A percentile compares a stretch with the other conserved stretches of the same genome.
Evolutionary conservation across 306 rosid species (phyloP).

Genomic region (Sphenostylis stenocarpa): DNA sequence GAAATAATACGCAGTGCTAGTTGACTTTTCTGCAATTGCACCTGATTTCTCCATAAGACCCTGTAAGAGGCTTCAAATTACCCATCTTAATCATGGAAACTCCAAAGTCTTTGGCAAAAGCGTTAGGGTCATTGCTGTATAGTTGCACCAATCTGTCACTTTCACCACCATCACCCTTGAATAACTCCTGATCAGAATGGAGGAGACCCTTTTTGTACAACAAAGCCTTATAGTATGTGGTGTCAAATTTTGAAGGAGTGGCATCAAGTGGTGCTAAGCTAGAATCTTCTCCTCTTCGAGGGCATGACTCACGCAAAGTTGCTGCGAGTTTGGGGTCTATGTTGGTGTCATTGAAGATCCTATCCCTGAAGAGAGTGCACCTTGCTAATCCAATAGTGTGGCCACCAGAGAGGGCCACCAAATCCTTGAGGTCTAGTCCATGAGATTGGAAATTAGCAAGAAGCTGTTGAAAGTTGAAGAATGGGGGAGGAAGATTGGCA

Average conservation of each 20-base stretch:
- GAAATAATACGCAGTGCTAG: background rate
- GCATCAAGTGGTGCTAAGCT: constrained; percentile 33
- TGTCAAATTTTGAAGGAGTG: constrained; percentile 33
- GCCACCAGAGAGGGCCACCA: constrained; percentile 54
- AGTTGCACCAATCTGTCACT: constrained; percentile 32
- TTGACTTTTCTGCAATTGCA: constrained; percentile 43
- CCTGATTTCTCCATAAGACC: constrained; percentile 41
- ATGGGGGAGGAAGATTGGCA: constrained; percentile 38
- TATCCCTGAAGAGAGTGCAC: constrained; percentile 31
- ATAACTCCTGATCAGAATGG: constrained; percentile 51
- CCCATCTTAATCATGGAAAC: constrained; percentile 52
- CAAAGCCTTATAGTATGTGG: constrained; percentile 27
- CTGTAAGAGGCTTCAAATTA: constrained; percentile 39
- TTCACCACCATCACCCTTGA: constrained; percentile 33
- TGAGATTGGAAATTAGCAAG: constrained; percentile 35
- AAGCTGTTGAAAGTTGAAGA: constrained; percentile 33
- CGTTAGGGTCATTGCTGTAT: constrained; percentile 20
- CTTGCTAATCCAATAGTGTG: constrained; percentile 47
- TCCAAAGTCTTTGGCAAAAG: constrained; percentile 44
- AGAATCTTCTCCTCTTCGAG: background rate
- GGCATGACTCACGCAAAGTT: constrained; percentile 20
- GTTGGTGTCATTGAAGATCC: constrained; percentile 46
- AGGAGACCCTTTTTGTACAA: constrained; percentile 38
- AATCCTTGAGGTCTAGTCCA: constrained; percentile 39
- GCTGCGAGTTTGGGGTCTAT: constrained; percentile 32